A percentile compares a stretch with the other conserved stretches of the same genome.
phyloP scores from a whole-genome alignment of 208 protist genomes.

The Crithidia fasciculata region DNA sequence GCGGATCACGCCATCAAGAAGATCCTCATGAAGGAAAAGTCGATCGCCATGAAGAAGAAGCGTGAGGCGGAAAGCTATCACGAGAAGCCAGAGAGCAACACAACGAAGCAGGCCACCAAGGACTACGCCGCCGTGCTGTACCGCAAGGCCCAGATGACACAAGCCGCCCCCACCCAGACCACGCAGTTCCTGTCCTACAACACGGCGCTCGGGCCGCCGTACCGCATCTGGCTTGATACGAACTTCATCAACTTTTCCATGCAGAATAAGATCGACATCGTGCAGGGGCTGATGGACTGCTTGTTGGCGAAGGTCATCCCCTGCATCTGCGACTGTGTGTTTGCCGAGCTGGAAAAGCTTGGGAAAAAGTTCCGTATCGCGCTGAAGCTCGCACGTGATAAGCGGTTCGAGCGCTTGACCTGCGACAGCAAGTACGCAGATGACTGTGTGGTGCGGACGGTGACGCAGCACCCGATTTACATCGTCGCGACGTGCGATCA shows the following conservation, averaged over 20 bases:
- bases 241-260: constrained; percentile 99
- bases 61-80: constrained; percentile 83
- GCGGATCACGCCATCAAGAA: constrained; percentile 87
- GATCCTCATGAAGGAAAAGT: constrained; percentile 93
- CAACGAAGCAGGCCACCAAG: constrained; percentile 52
- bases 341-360: constrained; percentile 99
- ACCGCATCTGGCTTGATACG: constrained; percentile 99
- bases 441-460: constrained; percentile 98
- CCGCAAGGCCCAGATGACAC: constrained; percentile 65
- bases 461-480: constrained; percentile 93
- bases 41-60: constrained; percentile 83
- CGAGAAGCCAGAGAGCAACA: constrained; percentile 37
- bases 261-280: constrained; percentile 99
- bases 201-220: constrained; percentile 97
- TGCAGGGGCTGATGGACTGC: constrained; percentile 98
- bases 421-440: constrained; percentile 99
- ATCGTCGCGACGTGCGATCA: constrained; percentile 95
- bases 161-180: constrained; percentile 59
- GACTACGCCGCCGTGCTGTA: constrained; percentile 78
- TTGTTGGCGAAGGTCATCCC: constrained; percentile 98
- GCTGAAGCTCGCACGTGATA: constrained; percentile 96
- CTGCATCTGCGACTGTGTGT: constrained; percentile 99
- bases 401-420: constrained; percentile 96
- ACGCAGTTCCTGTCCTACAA: constrained; percentile 98
- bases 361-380: constrained; percentile 96